Evolutionary conservation across 2,329 filamentous ascomycete genomes (phyloP).

Genomic region (Didymella keratinophila): DNA sequence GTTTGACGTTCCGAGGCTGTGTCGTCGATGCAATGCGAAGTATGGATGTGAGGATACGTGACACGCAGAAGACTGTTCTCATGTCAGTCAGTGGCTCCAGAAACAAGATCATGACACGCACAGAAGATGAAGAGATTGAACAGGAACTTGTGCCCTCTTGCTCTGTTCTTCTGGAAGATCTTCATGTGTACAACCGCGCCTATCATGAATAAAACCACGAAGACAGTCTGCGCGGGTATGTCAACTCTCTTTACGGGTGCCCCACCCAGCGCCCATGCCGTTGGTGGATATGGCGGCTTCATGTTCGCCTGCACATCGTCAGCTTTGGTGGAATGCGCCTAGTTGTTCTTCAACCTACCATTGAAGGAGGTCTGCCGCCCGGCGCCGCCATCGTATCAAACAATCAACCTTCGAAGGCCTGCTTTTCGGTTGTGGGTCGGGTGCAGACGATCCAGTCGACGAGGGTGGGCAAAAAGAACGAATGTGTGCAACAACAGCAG

Average conservation of each 20-base stretch:
- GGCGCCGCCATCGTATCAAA: constrained; percentile 23
- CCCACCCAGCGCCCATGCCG: constrained; percentile 49
- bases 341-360: constrained; percentile 15
- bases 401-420: neutral
- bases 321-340: neutral
- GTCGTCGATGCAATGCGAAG: constrained; percentile 48
- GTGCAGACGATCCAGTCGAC: neutral
- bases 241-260: constrained; percentile 47
- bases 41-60: constrained; percentile 51
- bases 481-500: constrained; percentile 1
- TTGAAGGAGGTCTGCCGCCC: constrained; percentile 24
- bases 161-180: constrained; percentile 51
- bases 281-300: constrained; percentile 43
- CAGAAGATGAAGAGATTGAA: constrained; percentile 52
- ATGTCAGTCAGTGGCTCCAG: neutral
- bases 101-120: constrained; percentile 24
- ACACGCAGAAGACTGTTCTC: constrained; percentile 52
- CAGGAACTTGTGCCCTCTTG: constrained; percentile 53
- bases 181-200: constrained; percentile 53
- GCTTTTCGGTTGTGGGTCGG: neutral
- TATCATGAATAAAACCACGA: constrained; percentile 53
- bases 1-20: constrained; percentile 50
- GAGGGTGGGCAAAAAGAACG: neutral
- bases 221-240: constrained; percentile 52
- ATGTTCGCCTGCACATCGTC: constrained; percentile 25